Evolutionary conservation across 164 flowering plant genomes (phyloP), one percentile per base, ranked within the genome.

Genomic region (Berberis thunbergii): DNA sequence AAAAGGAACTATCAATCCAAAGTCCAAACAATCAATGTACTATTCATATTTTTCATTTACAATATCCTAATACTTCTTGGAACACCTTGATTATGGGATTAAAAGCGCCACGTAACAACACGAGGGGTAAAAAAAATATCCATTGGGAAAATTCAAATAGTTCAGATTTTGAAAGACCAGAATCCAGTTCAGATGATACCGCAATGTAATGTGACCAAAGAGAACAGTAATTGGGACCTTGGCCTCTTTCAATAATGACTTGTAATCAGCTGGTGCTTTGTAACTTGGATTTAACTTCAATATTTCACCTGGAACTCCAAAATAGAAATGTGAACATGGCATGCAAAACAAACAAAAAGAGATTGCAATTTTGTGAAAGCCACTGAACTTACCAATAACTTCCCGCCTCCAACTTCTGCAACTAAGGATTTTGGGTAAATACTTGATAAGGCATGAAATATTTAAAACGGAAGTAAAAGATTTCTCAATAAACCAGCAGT

Each of bases 261-360:
- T 83, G 80, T 87, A 95, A 77, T 86, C 90, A 60, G 87, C 70
- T 54, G 99, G 97, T 46, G 83, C 82, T 78, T 87, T 89, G 77
- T 79, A 95, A 60, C 76, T 83, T 63, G 96, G 96, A 74, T 89
- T 89, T 57, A 91, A 66, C 71, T 80, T 86, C 46, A 95, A 67
- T 48, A 91, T 84, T 73, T 95, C 97, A 72, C 96, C 99, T 95
- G 80, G 13, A 74, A 44, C 69, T 12, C 55, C 50, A 68, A 62
- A 71, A 63, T 13, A 41, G 62, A 9, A 69, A 41, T n/a, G n/a
- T 62, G 40, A 53, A 53, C 4, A 54, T 9, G 26, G 6, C 53
- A 13, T n/a, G 41, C 7, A 62, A 8, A 65, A 39, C 54, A 56
- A 59, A 12, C 61, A 61, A 53, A 63, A 66, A 9, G 41, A 43